Percentiles rank a stretch among this genome's conserved stretches.
phyloP scores from a whole-genome alignment of 202 grass and related monocot species.

The Cymbopogon flexuosus region DNA sequence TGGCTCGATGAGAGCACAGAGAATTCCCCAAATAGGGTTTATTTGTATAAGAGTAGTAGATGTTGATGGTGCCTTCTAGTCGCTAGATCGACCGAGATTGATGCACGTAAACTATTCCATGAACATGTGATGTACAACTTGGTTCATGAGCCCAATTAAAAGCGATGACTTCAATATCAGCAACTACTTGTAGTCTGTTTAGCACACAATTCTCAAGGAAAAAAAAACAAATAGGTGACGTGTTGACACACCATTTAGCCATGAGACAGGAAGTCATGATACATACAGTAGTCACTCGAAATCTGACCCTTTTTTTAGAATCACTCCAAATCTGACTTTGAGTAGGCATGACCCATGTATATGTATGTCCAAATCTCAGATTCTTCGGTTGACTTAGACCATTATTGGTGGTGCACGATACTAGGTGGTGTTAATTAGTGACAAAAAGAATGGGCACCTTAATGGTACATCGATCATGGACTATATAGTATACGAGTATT shows the following conservation, averaged over 20 bases:
- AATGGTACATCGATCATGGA: background rate
- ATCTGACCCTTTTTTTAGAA: too few species aligned
- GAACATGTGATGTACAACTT: background rate
- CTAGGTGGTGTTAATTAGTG: background rate
- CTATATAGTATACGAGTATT: too few species aligned
- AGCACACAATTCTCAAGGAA: background rate
- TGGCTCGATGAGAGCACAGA: too few species aligned
- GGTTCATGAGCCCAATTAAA: conserved; percentile 27
- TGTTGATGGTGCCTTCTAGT: background rate
- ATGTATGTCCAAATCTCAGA: background rate
- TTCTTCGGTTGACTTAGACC: conserved; percentile 29
- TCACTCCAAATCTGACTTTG: too few species aligned
- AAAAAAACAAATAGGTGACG: background rate
- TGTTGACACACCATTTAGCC: background rate
- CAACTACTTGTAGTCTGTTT: background rate
- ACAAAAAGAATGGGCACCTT: background rate
- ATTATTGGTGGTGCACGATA: background rate
- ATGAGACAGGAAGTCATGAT: background rate
- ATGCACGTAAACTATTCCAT: background rate
- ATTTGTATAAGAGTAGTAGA: too few species aligned
- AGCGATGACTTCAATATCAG: conserved; percentile 6
- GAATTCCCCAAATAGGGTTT: too few species aligned
- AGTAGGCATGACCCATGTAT: too few species aligned
- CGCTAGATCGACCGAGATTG: conserved; percentile 4
- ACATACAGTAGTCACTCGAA: too few species aligned